Percentiles rank a stretch among this genome's conserved stretches.
These are phyloP conservation scores for Ceratobasidium sp. DNA, from an alignment of 1,284 basidiomycete genomes.

Conservation along the genomic window DNA sequence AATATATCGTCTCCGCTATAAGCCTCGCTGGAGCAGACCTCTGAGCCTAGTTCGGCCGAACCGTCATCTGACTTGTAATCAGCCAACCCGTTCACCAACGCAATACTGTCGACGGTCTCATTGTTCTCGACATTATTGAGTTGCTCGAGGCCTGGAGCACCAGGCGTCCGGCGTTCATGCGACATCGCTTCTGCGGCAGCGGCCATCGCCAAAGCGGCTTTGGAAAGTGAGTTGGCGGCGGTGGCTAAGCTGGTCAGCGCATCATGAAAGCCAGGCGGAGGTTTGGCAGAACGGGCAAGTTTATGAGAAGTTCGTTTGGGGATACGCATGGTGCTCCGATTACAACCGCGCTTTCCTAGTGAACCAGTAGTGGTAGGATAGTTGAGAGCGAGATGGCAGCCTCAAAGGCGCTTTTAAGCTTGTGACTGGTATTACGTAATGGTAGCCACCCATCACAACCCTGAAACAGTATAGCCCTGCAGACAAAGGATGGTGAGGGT, in stretches of 20 bases:
- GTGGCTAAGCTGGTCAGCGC: background rate
- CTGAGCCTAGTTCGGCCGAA: background rate
- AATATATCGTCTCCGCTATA: background rate
- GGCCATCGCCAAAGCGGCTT: constrained; percentile 1
- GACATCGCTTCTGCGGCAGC: constrained; percentile 1
- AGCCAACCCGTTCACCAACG: background rate
- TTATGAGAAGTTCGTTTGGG: no score
- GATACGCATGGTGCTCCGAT: no score
- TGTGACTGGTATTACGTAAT: background rate
- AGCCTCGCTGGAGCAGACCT: background rate
- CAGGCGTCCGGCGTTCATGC: background rate
- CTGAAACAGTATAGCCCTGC: background rate
- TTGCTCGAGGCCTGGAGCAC: background rate
- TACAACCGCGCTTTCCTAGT: no score
- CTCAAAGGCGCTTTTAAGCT: no score
- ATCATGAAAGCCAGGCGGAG: background rate
- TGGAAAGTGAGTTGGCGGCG: background rate
- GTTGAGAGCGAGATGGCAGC: no score
- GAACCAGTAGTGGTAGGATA: no score
- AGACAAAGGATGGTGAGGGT: background rate
- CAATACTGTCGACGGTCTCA: background rate
- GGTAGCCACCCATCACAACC: background rate
- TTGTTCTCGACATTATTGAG: background rate
- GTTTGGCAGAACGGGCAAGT: no score
- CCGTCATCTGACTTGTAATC: background rate